These are phyloP conservation scores for Venturiaceae sp. DNA, from an alignment of 2,329 filamentous ascomycete species.

Conservation along the genomic window DNA sequence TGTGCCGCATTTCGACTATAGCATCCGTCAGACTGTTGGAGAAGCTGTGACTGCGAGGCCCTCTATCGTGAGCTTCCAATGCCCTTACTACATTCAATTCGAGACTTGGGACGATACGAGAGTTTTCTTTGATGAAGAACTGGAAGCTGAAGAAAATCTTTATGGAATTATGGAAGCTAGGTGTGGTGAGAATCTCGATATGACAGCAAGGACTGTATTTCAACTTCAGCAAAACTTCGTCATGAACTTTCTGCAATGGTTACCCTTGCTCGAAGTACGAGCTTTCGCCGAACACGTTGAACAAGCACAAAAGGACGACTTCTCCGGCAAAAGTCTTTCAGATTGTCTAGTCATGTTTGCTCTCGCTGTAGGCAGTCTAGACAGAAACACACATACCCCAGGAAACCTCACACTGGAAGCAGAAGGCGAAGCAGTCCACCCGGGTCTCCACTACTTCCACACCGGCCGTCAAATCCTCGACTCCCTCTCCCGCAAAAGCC, in stretches of 20 bases:
- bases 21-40: conserved; percentile 18
- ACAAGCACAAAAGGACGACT: conserved; percentile 11
- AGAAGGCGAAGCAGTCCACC: conserved; percentile 10
- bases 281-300: conserved; percentile 15
- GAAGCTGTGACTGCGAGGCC: conserved; percentile 17
- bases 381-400: neutral
- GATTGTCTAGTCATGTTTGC: conserved; percentile 17
- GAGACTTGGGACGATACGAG: conserved; percentile 20
- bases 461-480: conserved; percentile 16
- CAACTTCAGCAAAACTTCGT: conserved; percentile 18
- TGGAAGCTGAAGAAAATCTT: conserved; percentile 17
- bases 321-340: conserved; percentile 10
- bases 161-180: conserved; percentile 15
- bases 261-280: conserved; percentile 17
- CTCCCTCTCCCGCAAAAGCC: conserved; percentile 14
- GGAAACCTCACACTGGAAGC: neutral
- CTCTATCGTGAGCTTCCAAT: conserved; percentile 16
- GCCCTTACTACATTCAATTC: conserved; percentile 16
- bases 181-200: conserved; percentile 12
- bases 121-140: conserved; percentile 20
- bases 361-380: conserved; percentile 16
- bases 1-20: conserved; percentile 14
- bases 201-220: conserved; percentile 15
- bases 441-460: conserved; percentile 18
- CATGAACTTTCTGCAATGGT: conserved; percentile 19